A percentile compares a stretch with the other conserved stretches of the same genome.
Conservation (phyloP, 495 filamentous ascomycete genomes). For the Penicillium nucicola region DNA sequence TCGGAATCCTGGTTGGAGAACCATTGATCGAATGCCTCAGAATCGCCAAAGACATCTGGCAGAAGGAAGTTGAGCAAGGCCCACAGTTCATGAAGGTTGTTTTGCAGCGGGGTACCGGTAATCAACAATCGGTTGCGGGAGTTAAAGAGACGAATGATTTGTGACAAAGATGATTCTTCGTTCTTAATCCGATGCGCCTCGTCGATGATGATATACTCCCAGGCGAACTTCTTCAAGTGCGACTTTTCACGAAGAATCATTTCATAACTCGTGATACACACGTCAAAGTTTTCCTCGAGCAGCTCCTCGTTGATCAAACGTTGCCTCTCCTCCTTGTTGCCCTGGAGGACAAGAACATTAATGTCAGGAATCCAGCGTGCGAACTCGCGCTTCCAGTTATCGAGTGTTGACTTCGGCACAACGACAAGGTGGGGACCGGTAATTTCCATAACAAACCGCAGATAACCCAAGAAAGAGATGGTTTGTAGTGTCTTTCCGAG, state of each 20-base stretch:
- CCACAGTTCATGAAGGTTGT: slow-evolving; percentile 99
- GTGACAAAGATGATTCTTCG: slow-evolving; percentile 93
- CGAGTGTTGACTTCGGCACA: slow-evolving; percentile 95
- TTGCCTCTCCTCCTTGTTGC: slow-evolving; percentile 89
- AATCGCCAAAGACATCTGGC: slow-evolving; percentile 96
- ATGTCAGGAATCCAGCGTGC: slow-evolving; percentile 92
- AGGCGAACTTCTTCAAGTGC: slow-evolving; percentile 94
- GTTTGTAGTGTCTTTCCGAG: slow-evolving; percentile 94
- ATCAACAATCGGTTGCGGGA: slow-evolving; percentile 94
- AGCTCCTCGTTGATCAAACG: slow-evolving; percentile 87
- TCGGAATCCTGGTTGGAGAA: slow-evolving; percentile 86
- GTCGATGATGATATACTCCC: slow-evolving; percentile 99
- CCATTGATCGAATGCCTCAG: slow-evolving; percentile 98
- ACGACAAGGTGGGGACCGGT: slow-evolving; percentile 90
- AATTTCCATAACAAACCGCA: slow-evolving; percentile 83
- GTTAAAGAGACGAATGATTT: slow-evolving; percentile 96
- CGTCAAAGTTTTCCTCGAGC: slow-evolving; percentile 87
- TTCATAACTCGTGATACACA: slow-evolving; percentile 93
- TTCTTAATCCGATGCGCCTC: slow-evolving; percentile 99
- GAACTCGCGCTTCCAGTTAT: slow-evolving; percentile 98
- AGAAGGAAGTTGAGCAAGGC: slow-evolving; percentile 94
- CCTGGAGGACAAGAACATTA: slow-evolving; percentile 90
- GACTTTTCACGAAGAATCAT: slow-evolving; percentile 96
- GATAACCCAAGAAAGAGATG: slow-evolving; percentile 85
- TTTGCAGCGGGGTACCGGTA: slow-evolving; percentile 95